Base-by-base conservation (phyloP, 192 early-diverging fungal genomes). In the Pecoramyces ruminantium region DNA sequence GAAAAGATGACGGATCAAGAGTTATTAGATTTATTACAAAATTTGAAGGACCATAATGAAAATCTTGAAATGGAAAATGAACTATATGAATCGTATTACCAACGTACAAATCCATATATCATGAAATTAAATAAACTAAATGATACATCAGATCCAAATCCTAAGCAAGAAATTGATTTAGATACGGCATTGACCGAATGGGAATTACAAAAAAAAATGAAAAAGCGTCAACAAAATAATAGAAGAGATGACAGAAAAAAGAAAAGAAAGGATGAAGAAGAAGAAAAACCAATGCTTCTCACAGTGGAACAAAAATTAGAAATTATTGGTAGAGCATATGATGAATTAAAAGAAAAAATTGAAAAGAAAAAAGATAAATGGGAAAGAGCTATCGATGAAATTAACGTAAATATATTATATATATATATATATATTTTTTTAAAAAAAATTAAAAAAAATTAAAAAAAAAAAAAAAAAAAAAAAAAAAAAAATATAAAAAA, bases 271-370 rank as follows among this genome's bases (percentile, higher is more conserved):
- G 77, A 87, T 85, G 83, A 89, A 88, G 80, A 89, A 89, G 82
- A 85, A 84, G 85, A 89, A 29, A 84, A 86, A 77, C 86, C 83
- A 13, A 82, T 89, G 25, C 79, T 85, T 13, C 78, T 91, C 16
- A 91, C 89, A 25, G 82, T 86, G 0, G 90, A 91, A 79, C 90
- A 91, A 78, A 91, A 91, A 78, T 78, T 85, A 17, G 90, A 91
- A 80, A 91, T 91, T 81, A 89, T 89, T 4, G 90, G 88, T 28
- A 79, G 90, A 25, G 90, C 90, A 67, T 81, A 90, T 30, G 90
- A 91, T 79, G 90, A 91, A 81, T 82, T 90, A 29, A 79, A 85
- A n/a, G 90, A 91, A 80, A 87, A 91, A 82, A 91, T 91, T 79
- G 87, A 91, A 78, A 83, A 84, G 80, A 84, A 88, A 78, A 91